Evolutionary conservation across 345 rosid genomes (phyloP), one percentile per base, ranked within the genome.

Genomic region (Lumnitzera racemosa): DNA sequence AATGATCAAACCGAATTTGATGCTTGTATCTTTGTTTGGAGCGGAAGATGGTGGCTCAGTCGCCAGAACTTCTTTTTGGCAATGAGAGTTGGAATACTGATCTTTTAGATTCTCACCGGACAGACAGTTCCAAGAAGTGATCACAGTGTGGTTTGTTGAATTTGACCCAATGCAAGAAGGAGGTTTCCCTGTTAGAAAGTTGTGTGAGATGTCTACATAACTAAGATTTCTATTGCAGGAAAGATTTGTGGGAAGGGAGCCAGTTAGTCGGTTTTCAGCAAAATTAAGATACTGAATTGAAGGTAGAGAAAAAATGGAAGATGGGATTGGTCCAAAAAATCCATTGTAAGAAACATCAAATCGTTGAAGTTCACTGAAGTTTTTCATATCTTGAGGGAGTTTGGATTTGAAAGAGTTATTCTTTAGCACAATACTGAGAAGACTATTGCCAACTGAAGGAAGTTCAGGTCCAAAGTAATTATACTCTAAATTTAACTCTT

Each of bases 101-200:
- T 69, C 51, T 43, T 76, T 87, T 2, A 77, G 55, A 59, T 57
- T 57, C 56, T 76, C 86, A 57, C 15, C 57, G 46, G 94, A 82
- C 65, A 89, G 71, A 59, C 98, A 89, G 52, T 92, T 92, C 87
- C 91, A 87, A 16, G 90, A 81, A 68, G 78, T 82, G 31, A 81
- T 62, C 25, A 87, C 79, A 15, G 83, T 92, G 55, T 70, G 74
- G 29, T 83, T 87, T n/a, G 56, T 47, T 13, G 82, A 71, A 51
- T 51, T 76, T 24, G 85, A 68, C 27, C 74, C 57, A 51, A 81
- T 55, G 56, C 98, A 85, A 36, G 76, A 54, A 5, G 94, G 96
- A 49, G 86, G 70, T 47, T 82, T 77, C 46, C 98, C 98, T 7
- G 82, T 76, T 59, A 92, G 48, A 71, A 83, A 84, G 66, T 92